A percentile compares a stretch with the other conserved stretches of the same genome.
Conservation (phyloP, 768 basidiomycete species). For the Panus rudis region DNA sequence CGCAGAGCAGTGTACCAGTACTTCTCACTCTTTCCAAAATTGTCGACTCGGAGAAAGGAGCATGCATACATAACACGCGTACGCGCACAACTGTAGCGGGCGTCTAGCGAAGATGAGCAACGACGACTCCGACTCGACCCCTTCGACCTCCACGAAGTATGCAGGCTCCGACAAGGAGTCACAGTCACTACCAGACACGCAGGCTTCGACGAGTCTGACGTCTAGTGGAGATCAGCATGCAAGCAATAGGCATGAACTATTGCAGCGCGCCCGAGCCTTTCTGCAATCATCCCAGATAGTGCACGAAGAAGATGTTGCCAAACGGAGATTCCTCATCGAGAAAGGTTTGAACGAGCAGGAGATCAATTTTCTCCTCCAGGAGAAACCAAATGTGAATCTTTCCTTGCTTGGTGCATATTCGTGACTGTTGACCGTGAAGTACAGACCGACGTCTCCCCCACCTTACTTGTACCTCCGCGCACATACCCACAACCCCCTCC, state of each 20-base stretch:
- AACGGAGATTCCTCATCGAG: slow-evolving; percentile 58
- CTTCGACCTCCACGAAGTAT: no score
- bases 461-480: slow-evolving; percentile 62
- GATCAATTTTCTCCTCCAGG: slow-evolving; percentile 49
- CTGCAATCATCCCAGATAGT: slow-evolving; percentile 59
- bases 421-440: slow-evolving; percentile 7
- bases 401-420: slow-evolving; percentile 19
- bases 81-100: no score
- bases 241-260: slow-evolving; percentile 19
- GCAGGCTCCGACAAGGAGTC: no score
- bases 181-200: no score
- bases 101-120: no score
- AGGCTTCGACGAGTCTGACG: no score
- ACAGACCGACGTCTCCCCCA: slow-evolving; percentile 33
- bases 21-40: no score
- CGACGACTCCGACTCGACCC: no score
- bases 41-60: no score
- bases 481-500: slow-evolving; percentile 67
- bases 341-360: slow-evolving; percentile 64
- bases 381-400: slow-evolving; percentile 38
- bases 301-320: slow-evolving; percentile 46
- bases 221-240: no score
- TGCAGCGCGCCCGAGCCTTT: slow-evolving; percentile 53
- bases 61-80: no score
- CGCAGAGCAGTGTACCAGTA: no score